phyloP scores from a whole-genome alignment of 768 basidiomycete species.

The Gautieria morchelliformis region DNA sequence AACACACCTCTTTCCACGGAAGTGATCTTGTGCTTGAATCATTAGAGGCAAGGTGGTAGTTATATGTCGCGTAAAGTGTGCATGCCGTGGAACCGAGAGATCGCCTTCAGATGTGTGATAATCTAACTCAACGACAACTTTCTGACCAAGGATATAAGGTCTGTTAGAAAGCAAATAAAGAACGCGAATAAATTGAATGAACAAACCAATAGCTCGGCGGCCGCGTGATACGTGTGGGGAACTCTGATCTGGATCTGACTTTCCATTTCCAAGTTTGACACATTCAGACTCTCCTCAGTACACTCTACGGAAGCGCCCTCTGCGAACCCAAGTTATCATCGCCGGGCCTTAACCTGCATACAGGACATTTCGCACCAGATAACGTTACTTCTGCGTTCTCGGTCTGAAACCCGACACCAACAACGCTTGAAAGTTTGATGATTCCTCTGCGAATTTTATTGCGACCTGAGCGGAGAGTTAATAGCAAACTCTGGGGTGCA shows the following conservation, averaged over 20 bases:
- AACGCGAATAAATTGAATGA: constrained; percentile 16
- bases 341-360: background rate
- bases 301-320: constrained; percentile 4
- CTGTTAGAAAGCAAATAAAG: background rate
- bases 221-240: constrained; percentile 60
- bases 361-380: constrained; percentile 1
- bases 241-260: constrained; percentile 41
- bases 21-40: constrained; percentile 95
- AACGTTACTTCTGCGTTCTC: constrained; percentile 5
- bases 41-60: constrained; percentile 71
- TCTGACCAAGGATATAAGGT: constrained; percentile 28
- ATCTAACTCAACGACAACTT: constrained; percentile 57
- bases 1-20: constrained; percentile 69
- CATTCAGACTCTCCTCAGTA: constrained; percentile 5
- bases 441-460: constrained; percentile 50
- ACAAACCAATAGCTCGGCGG: constrained; percentile 52
- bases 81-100: constrained; percentile 44
- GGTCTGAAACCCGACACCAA: constrained; percentile 23
- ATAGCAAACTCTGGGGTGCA: constrained; percentile 39
- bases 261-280: constrained; percentile 33
- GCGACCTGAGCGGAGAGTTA: constrained; percentile 56
- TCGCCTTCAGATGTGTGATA: constrained; percentile 46
- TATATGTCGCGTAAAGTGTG: constrained; percentile 47
- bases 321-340: background rate
- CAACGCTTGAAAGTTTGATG: constrained; percentile 45